Evolutionary conservation across 805 yeast genomes (phyloP), one percentile per base, ranked within the genome.

Genomic region (Sungouiozyma intestinalis): DNA sequence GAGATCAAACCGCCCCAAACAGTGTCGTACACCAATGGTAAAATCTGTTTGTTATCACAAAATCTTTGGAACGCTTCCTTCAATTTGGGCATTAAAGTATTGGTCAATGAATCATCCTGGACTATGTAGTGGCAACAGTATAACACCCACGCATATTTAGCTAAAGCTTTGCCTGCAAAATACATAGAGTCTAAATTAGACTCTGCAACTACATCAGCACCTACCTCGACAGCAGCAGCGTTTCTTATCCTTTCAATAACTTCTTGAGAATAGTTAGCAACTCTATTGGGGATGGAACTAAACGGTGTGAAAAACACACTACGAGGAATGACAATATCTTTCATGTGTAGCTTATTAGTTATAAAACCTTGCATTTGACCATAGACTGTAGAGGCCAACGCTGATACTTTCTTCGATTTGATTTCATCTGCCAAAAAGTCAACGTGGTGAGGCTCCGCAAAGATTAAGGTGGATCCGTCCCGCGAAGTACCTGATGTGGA

Each of bases 121-220:
- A 90, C 60, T 16, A 90, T 70, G 47, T 70, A 78, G 42, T 81
- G 78, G 33, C 81, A 77, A 9, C 79, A 85, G 48, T 82, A 82
- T 13, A 86, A 68, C 40, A 92, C 73, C 70, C 83, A 82, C 0
- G 97, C 96, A 63, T 84, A 92, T 64, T 88, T 92, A 50, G 87
- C 95, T 39, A 88, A 66, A 20, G 77, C 71, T 59, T 92, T 90
- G 11, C 97, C 98, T 2, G 94, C 74, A 16, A 85, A 78, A 63
- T 90, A 90, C 84, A 88, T 88, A 0, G 96, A 85, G 47, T 85
- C 85, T 40, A 77, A 55, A 45, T 77, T 66, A 0, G 80, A 68
- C 61, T 71, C 68, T n/a, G 39, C 40, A 6, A 42, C 27, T 14
- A 49, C 45, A 20, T 48, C 44, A n/a, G 45, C 47, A 32, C 62